Percentiles rank a stretch among this genome's conserved stretches.
phyloP scores from a whole-genome alignment of 129 eudicot genomes.

The Flaveria linearis region DNA sequence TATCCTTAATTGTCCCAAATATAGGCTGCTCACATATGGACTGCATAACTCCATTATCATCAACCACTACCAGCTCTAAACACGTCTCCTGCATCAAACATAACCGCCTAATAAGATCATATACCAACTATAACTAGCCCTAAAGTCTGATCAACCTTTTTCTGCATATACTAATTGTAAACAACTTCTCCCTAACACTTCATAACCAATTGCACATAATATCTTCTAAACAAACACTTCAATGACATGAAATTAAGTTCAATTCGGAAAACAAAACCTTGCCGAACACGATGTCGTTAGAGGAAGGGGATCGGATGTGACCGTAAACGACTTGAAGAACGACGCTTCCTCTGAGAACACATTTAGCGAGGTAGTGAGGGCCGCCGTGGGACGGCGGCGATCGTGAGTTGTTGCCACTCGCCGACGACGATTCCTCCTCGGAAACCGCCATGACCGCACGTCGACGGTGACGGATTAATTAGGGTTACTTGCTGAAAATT shows the following conservation, averaged over 20 bases:
- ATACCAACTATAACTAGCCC: background rate
- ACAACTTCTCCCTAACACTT: background rate
- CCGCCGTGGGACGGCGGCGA: slow-evolving; percentile 35
- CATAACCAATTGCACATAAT: background rate
- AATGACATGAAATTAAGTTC: slow-evolving; percentile 19
- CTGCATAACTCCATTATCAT: slow-evolving; percentile 79
- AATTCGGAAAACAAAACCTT: slow-evolving; percentile 49
- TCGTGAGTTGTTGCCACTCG: slow-evolving; percentile 35
- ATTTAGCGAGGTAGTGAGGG: slow-evolving; percentile 69
- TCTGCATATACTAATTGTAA: background rate
- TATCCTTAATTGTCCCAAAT: slow-evolving; percentile 88
- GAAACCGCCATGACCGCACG: slow-evolving; percentile 65
- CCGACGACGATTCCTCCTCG: slow-evolving; percentile 79
- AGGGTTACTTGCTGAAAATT: slow-evolving; percentile 15
- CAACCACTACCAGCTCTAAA: slow-evolving; percentile 76
- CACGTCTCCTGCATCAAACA: slow-evolving; percentile 69
- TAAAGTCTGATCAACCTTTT: background rate
- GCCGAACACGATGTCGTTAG: slow-evolving; percentile 81
- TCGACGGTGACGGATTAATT: slow-evolving; percentile 21
- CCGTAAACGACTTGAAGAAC: slow-evolving; percentile 79
- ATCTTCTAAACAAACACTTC: background rate
- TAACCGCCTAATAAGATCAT: slow-evolving; percentile 7
- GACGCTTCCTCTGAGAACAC: slow-evolving; percentile 71
- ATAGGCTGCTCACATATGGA: slow-evolving; percentile 91
- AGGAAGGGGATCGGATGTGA: slow-evolving; percentile 73